Percentiles rank a stretch among this genome's conserved stretches.
phyloP scores from a whole-genome alignment of 805 yeast genomes.

The Kluyveromyces nonfermentans region DNA sequence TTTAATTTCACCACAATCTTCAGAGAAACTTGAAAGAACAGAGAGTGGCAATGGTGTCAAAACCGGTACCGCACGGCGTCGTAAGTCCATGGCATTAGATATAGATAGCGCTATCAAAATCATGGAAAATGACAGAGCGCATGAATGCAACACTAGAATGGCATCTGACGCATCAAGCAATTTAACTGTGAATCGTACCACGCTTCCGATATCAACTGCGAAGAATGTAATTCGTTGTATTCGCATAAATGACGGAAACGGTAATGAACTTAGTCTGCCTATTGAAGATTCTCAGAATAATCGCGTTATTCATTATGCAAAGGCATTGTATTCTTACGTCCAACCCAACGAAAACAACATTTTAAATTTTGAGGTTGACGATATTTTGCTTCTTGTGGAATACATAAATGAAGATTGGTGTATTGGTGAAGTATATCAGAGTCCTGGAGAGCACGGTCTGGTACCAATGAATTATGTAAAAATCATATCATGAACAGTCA shows the following conservation, averaged over 20 bases:
- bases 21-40: background rate
- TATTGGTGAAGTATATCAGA: constrained; percentile 23
- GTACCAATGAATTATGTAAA: constrained; percentile 8
- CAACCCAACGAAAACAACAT: constrained; percentile 24
- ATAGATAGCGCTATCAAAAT: constrained; percentile 23
- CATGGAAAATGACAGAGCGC: background rate
- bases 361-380: constrained; percentile 24
- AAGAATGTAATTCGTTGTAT: constrained; percentile 15
- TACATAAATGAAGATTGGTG: constrained; percentile 27
- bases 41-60: background rate
- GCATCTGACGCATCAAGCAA: constrained; percentile 2
- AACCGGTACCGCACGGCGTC: constrained; percentile 7
- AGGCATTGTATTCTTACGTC: constrained; percentile 23
- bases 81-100: constrained; percentile 25
- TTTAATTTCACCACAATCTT: constrained; percentile 1
- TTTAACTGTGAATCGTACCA: constrained; percentile 1
- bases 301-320: constrained; percentile 23
- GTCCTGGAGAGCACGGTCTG: constrained; percentile 5
- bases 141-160: background rate
- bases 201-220: background rate
- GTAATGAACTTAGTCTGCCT: constrained; percentile 27
- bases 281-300: constrained; percentile 19
- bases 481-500: background rate
- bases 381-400: constrained; percentile 24
- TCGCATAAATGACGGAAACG: constrained; percentile 19